Evolutionary conservation across 768 basidiomycete species (phyloP).

Genomic region (Asterophora parasitica): DNA sequence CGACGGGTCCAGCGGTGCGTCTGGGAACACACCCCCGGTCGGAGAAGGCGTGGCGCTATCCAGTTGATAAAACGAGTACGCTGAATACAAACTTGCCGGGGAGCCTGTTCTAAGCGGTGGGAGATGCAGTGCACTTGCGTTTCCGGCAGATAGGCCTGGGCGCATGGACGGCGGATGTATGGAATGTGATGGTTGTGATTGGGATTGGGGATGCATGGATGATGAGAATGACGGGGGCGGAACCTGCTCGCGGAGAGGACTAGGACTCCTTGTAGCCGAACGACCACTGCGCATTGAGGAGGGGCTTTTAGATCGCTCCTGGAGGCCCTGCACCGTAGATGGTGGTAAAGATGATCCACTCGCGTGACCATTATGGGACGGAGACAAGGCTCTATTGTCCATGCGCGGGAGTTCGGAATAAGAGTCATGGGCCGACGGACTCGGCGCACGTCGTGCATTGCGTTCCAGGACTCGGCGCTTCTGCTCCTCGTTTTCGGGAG

Average conservation of each 20-base stretch:
- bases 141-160: slow-evolving; percentile 12
- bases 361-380: not conserved
- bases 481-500: slow-evolving; percentile 35
- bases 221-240: slow-evolving; percentile 4
- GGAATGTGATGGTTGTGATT: not conserved
- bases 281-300: slow-evolving; percentile 2
- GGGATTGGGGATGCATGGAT: not conserved
- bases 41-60: slow-evolving; percentile 44
- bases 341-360: not conserved
- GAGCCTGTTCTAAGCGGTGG: slow-evolving; percentile 34
- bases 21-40: slow-evolving; percentile 24
- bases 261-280: slow-evolving; percentile 8
- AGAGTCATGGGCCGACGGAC: slow-evolving; percentile 24
- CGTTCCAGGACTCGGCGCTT: slow-evolving; percentile 54
- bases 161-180: not conserved
- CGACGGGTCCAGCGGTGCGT: slow-evolving; percentile 14
- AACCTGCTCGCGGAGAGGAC: slow-evolving; percentile 4
- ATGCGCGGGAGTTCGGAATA: not conserved
- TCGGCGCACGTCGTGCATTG: slow-evolving; percentile 39
- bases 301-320: slow-evolving; percentile 1
- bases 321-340: not conserved
- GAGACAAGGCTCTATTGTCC: not conserved
- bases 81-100: slow-evolving; percentile 47
- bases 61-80: slow-evolving; percentile 63
- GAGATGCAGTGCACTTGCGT: slow-evolving; percentile 19